Evolutionary conservation across 2,329 filamentous ascomycete genomes (phyloP).

Genomic region (Stagonosporopsis chrysanthemi): DNA sequence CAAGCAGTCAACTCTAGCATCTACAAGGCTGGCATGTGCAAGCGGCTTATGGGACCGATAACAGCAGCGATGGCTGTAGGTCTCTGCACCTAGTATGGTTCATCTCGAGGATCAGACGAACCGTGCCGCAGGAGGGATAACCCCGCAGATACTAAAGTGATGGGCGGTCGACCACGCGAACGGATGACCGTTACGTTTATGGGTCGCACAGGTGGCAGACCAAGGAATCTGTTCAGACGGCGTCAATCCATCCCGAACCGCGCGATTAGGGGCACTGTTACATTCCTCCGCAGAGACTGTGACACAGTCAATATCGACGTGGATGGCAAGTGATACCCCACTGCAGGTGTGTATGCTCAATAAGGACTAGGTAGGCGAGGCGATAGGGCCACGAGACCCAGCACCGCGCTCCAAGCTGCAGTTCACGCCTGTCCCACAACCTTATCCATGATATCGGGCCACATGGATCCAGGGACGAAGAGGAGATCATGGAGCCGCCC

Average conservation of each 20-base stretch:
- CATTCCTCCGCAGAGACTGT: slow-evolving; percentile 33
- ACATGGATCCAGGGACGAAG: slow-evolving; percentile 42
- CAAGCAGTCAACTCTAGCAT: not conserved
- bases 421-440: slow-evolving; percentile 41
- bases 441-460: slow-evolving; percentile 47
- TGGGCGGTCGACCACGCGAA: slow-evolving; percentile 20
- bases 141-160: slow-evolving; percentile 27
- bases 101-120: slow-evolving; percentile 11
- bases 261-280: slow-evolving; percentile 31
- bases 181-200: slow-evolving; percentile 17
- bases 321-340: slow-evolving; percentile 28
- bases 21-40: slow-evolving; percentile 8
- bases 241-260: slow-evolving; percentile 11
- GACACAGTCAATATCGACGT: slow-evolving; percentile 25
- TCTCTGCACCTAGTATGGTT: slow-evolving; percentile 28
- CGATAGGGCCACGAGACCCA: slow-evolving; percentile 21
- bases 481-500: slow-evolving; percentile 15
- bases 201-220: slow-evolving; percentile 9
- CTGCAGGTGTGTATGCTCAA: slow-evolving; percentile 26
- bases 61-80: slow-evolving; percentile 18
- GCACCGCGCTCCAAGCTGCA: slow-evolving; percentile 28
- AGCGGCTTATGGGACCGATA: slow-evolving; percentile 9
- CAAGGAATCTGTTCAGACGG: slow-evolving; percentile 13
- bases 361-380: slow-evolving; percentile 22
- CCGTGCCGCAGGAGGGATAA: slow-evolving; percentile 11